These are phyloP conservation scores for Lyophyllum shimeji DNA, from an alignment of 768 basidiomycete genomes.

Conservation along the genomic window DNA sequence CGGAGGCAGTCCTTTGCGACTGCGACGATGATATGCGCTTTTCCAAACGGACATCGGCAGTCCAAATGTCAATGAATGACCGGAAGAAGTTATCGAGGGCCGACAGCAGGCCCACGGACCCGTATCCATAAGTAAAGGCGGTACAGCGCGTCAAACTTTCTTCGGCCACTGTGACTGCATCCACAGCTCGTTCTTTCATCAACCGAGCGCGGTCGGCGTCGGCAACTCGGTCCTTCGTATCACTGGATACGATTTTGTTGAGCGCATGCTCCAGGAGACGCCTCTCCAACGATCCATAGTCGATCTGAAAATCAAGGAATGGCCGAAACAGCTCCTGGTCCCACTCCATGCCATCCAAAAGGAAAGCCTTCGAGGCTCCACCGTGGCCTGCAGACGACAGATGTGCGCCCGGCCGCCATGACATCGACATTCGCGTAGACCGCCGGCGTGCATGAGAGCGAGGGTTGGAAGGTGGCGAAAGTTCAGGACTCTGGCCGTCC, in stretches of 20 bases:
- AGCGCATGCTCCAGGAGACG: slow-evolving; percentile 63
- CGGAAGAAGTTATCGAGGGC: slow-evolving; percentile 73
- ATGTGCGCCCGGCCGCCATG: slow-evolving; percentile 47
- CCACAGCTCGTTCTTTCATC: slow-evolving; percentile 72
- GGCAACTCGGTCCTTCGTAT: slow-evolving; percentile 37
- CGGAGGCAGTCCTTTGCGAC: slow-evolving; percentile 31
- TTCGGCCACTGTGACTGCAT: slow-evolving; percentile 77
- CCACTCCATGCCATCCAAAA: slow-evolving; percentile 63
- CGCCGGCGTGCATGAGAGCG: slow-evolving; percentile 44
- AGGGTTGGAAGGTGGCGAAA: slow-evolving; percentile 7
- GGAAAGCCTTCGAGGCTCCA: slow-evolving; percentile 19
- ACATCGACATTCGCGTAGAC: slow-evolving; percentile 66
- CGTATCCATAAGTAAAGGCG: slow-evolving; percentile 89
- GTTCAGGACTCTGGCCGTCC: slow-evolving; percentile 20
- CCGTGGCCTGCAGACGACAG: slow-evolving; percentile 25
- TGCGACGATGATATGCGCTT: slow-evolving; percentile 27
- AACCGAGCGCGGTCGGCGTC: slow-evolving; percentile 56
- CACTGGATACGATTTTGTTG: slow-evolving; percentile 43
- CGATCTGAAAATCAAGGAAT: slow-evolving; percentile 87
- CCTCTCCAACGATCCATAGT: slow-evolving; percentile 79
- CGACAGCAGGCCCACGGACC: slow-evolving; percentile 66
- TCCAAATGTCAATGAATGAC: slow-evolving; percentile 68
- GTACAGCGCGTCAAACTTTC: slow-evolving; percentile 75
- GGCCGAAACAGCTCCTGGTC: slow-evolving; percentile 92
- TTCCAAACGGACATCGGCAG: slow-evolving; percentile 46